Evolutionary conservation across 139 green algal species (phyloP), one percentile per base, ranked within the genome.

Genomic region (Tetraselmis striata): DNA sequence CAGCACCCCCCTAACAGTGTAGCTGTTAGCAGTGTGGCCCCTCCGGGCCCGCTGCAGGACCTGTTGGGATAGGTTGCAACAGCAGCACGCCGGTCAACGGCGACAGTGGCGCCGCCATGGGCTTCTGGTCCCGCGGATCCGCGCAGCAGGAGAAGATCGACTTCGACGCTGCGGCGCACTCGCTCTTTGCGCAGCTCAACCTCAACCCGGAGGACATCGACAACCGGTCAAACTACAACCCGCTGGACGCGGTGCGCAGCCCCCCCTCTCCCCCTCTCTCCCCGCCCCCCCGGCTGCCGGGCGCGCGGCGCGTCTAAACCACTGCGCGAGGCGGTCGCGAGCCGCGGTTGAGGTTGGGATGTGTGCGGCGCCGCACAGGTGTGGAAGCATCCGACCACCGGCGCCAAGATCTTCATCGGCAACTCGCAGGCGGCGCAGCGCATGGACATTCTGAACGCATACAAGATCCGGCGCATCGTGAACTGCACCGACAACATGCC

Each of bases 401-500:
- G 45, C 45, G 45, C 45, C 45, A 67, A 67, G 45, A 67, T 67
- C 45, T 67, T 67, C 18, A 67, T 67, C 18, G 45, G 45, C 18
- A 67, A 67, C 45, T 67, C 45, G 11, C 45, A 67, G 45, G 45
- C 45, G 45, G 45, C 45, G 45, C 45, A 67, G 45, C 45, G 45
- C 5, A 67, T 67, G 45, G 45, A 67, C 45, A 67, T 67, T 67
- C 45, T 67, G 45, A 67, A 18, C 45, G 45, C 45, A 5, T 67
- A 83, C 28, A 2, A 28, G 22, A 83, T 83, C 80, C 28, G 58
- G 23, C 32, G 77, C 67, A 31, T 83, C 59, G 45, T 83, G 1
- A 83, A 83, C 80, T 77, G 30, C 58, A 77, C 79, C 1, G 26
- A 82, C 29, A 83, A 83, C 80, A 78, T 78, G 27, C 75, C 75